These are phyloP conservation scores for Quercus tomentella DNA, from an alignment of 331 rosid genomes.

Conservation along the genomic window DNA sequence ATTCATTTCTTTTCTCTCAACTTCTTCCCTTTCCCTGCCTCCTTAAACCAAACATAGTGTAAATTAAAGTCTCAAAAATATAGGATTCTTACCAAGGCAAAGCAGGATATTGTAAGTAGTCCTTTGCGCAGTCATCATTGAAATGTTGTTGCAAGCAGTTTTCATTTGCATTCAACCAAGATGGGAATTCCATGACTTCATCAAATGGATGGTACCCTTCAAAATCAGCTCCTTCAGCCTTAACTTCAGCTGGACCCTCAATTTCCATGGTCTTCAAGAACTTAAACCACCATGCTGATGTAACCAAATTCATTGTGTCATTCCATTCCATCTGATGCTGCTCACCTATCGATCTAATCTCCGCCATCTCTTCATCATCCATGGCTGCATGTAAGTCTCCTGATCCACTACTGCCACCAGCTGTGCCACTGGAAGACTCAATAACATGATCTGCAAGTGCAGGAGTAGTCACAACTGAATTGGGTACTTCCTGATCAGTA, in stretches of 20 bases:
- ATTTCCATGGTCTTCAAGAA: slow-evolving; percentile 58
- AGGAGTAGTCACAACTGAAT: slow-evolving; percentile 33
- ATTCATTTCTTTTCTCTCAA: background rate
- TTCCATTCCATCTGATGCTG: slow-evolving; percentile 82
- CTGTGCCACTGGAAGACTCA: slow-evolving; percentile 25
- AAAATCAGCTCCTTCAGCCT: slow-evolving; percentile 26
- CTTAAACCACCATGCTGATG: slow-evolving; percentile 87
- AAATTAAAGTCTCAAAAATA: background rate
- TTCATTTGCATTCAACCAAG: slow-evolving; percentile 71
- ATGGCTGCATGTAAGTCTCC: slow-evolving; percentile 53
- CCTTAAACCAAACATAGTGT: too few relatives aligned
- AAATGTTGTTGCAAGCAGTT: slow-evolving; percentile 44
- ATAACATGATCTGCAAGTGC: slow-evolving; percentile 20
- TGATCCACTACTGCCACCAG: slow-evolving; percentile 14
- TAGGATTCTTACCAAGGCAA: slow-evolving; percentile 66
- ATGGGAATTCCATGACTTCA: slow-evolving; percentile 63
- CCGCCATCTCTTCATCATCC: slow-evolving; percentile 80
- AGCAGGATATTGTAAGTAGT: slow-evolving; percentile 50
- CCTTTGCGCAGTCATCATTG: slow-evolving; percentile 39
- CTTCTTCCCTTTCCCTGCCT: too few relatives aligned
- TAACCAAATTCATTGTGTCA: slow-evolving; percentile 72
- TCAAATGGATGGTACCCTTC: slow-evolving; percentile 36
- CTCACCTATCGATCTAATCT: slow-evolving; percentile 78
- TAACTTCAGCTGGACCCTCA: slow-evolving; percentile 24
- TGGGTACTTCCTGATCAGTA: slow-evolving; percentile 41